Evolutionary conservation across 2,329 filamentous ascomycete genomes (phyloP).

Genomic region (Ilyonectria robusta): DNA sequence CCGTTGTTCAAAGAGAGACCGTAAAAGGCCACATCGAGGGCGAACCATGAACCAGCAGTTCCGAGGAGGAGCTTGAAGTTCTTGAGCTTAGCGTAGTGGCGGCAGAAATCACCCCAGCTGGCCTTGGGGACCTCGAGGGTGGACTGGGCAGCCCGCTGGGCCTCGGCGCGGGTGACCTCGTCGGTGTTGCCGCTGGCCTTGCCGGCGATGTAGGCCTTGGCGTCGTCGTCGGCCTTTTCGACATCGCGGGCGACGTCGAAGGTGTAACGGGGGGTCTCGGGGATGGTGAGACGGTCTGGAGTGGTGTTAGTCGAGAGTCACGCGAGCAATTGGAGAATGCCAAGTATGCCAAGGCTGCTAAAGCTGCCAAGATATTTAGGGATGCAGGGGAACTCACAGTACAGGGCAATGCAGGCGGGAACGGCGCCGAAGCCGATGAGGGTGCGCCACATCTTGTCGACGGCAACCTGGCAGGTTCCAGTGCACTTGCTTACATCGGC

Average conservation of each 20-base stretch:
- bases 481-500: constrained; percentile 67
- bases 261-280: constrained; percentile 90
- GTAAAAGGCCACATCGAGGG: constrained; percentile 75
- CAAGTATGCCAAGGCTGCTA: constrained; percentile 1
- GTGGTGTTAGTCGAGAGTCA: constrained; percentile 12
- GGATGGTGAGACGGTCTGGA: constrained; percentile 79
- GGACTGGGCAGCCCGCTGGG: constrained; percentile 66
- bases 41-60: constrained; percentile 89
- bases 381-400: constrained; percentile 63
- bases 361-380: constrained; percentile 14
- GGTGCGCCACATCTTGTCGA: constrained; percentile 90
- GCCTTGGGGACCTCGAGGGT: constrained; percentile 77
- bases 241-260: constrained; percentile 85
- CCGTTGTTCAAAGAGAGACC: constrained; percentile 83
- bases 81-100: constrained; percentile 79
- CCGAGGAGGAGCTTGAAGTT: constrained; percentile 81
- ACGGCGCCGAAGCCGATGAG: constrained; percentile 87
- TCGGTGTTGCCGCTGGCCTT: constrained; percentile 75
- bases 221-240: constrained; percentile 80
- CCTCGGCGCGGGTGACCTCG: constrained; percentile 73
- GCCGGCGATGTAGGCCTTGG: constrained; percentile 80
- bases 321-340: not conserved
- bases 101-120: constrained; percentile 78
- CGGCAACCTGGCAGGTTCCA: constrained; percentile 57
- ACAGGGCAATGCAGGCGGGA: constrained; percentile 84